Conservation (phyloP, 495 filamentous ascomycete species). For the Tirmania nivea region DNA sequence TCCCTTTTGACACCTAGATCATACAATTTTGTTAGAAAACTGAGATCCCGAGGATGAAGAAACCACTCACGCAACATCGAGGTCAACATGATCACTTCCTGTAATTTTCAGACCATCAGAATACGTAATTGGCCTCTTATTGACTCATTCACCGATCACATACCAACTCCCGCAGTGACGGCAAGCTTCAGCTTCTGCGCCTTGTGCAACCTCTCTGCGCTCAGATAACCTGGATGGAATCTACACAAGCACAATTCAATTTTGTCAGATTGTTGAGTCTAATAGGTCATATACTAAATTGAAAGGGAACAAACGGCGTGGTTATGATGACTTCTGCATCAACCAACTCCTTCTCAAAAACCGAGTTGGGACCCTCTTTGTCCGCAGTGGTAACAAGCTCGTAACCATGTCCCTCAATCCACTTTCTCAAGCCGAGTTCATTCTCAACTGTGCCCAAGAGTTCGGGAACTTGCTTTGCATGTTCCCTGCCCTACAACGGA, state of each 20-base stretch:
- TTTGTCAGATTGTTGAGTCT: not conserved
- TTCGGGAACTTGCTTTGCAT: constrained; percentile 30
- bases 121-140: no score
- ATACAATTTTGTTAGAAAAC: no score
- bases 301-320: constrained; percentile 43
- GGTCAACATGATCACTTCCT: constrained; percentile 64
- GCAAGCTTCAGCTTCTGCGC: constrained; percentile 98
- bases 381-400: constrained; percentile 90
- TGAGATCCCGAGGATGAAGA: no score
- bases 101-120: no score
- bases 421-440: constrained; percentile 86
- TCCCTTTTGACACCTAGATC: constrained; percentile 51
- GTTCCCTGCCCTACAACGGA: constrained; percentile 26
- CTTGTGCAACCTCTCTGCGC: constrained; percentile 83
- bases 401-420: constrained; percentile 91
- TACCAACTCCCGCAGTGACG: constrained; percentile 91
- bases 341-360: constrained; percentile 82
- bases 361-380: constrained; percentile 86
- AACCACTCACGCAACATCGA: constrained; percentile 44
- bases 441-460: constrained; percentile 93
- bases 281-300: constrained; percentile 18
- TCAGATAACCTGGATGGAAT: constrained; percentile 97
- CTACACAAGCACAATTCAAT: constrained; percentile 24
- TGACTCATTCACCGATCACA: constrained; percentile 12
- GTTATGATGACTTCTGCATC: constrained; percentile 98